A percentile compares a stretch with the other conserved stretches of the same genome.
phyloP scores from a whole-genome alignment of 495 filamentous ascomycete species.

The Neurospora sp. region DNA sequence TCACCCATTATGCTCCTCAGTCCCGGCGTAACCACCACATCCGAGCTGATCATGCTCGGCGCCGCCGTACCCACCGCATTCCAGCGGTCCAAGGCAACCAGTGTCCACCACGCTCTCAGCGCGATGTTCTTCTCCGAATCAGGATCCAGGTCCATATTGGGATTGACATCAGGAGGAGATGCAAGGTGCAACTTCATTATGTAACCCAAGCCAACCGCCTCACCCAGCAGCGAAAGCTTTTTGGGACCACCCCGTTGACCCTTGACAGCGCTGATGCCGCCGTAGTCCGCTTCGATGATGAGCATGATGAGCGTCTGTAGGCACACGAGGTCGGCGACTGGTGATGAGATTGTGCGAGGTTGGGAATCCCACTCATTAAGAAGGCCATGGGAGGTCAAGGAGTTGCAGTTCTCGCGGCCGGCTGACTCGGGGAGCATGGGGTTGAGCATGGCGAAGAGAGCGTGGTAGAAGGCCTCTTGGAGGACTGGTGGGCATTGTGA shows the following conservation, averaged over 20 bases:
- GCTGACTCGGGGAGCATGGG: constrained; percentile 43
- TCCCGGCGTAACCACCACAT: constrained; percentile 49
- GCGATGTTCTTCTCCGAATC: constrained; percentile 64
- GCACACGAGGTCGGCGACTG: constrained; percentile 46
- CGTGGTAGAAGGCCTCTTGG: constrained; percentile 62
- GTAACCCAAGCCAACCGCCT: constrained; percentile 50
- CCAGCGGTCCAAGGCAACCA: constrained; percentile 68
- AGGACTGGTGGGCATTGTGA: constrained; percentile 48
- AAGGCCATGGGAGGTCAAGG: constrained; percentile 38
- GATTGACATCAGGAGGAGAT: constrained; percentile 10
- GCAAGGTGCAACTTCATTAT: constrained; percentile 45
- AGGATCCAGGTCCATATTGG: constrained; percentile 35
- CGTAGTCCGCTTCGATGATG: constrained; percentile 48
- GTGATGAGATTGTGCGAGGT: constrained; percentile 20
- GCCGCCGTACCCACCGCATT: constrained; percentile 57
- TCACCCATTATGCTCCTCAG: constrained; percentile 58
- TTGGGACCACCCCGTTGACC: constrained; percentile 20
- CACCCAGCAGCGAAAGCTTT: constrained; percentile 37
- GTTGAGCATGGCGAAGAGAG: constrained; percentile 52
- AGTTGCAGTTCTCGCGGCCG: constrained; percentile 25
- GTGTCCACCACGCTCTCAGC: constrained; percentile 62
- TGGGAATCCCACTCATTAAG: constrained; percentile 43
- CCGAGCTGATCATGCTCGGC: constrained; percentile 49
- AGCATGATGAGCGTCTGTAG: constrained; percentile 55
- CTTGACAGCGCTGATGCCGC: constrained; percentile 23